phyloP scores from a whole-genome alignment of 177 flowering plant species.

The Viscum album region DNA sequence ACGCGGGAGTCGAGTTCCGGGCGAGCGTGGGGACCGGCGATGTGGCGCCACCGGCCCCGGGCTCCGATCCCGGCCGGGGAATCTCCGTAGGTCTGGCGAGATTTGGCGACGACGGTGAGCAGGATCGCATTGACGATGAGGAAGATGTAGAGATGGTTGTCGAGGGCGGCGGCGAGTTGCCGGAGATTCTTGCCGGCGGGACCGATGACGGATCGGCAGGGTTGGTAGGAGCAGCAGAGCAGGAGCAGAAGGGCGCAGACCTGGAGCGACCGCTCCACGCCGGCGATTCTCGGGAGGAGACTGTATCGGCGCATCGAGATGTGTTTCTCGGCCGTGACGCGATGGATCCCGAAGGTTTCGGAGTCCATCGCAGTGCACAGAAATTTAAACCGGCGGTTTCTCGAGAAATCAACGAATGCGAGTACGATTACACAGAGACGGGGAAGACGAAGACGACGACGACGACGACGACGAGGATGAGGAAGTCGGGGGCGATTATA shows the following conservation, averaged over 20 bases:
- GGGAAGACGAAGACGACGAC: too few species aligned
- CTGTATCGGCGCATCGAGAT: conserved; percentile 25
- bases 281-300: conserved; percentile 20
- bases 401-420: background rate
- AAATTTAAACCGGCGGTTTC: background rate
- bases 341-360: conserved; percentile 25
- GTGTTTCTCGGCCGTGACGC: conserved; percentile 32
- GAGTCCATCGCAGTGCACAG: background rate
- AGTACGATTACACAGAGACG: background rate
- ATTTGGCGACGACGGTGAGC: conserved; percentile 18
- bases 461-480: background rate
- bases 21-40: background rate
- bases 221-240: conserved; percentile 22
- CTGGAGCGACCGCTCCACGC: conserved; percentile 26
- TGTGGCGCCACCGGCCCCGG: background rate
- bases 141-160: conserved; percentile 21
- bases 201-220: conserved; percentile 4
- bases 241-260: conserved; percentile 19
- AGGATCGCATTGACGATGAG: conserved; percentile 33
- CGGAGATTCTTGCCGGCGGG: conserved; percentile 7
- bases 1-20: background rate
- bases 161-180: conserved; percentile 5
- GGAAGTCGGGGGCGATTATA: background rate
- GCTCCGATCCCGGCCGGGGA: background rate
- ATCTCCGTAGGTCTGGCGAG: background rate